Conservation (phyloP, 345 rosid genomes). For the Moricandia moricandioides region DNA sequence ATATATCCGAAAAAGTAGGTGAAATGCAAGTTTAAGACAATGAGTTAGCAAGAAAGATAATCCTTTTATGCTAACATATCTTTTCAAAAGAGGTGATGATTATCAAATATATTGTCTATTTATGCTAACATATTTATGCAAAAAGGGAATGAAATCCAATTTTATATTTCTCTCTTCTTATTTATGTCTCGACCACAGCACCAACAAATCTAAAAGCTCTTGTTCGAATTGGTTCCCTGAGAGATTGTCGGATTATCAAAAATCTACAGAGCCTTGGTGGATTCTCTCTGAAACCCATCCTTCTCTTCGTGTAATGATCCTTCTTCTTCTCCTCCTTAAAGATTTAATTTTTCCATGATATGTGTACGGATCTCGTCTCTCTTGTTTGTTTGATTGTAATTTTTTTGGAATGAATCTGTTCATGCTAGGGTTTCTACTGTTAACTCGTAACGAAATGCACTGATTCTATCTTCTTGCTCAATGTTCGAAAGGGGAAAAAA, state of each 20-base stretch:
- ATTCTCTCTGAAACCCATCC: neutral
- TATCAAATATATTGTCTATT: neutral
- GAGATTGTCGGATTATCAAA: neutral
- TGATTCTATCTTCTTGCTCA: neutral
- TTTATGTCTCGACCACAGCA: conserved; percentile 9
- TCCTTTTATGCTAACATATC: neutral
- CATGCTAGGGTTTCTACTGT: neutral
- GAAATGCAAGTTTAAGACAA: neutral
- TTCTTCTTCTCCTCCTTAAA: neutral
- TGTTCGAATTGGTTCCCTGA: neutral
- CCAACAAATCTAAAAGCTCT: conserved; percentile 10
- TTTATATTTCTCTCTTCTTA: neutral
- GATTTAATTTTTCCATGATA: neutral
- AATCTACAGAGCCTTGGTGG: neutral
- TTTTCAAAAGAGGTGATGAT: neutral
- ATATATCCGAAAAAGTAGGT: neutral
- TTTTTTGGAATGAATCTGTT: neutral
- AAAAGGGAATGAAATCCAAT: neutral
- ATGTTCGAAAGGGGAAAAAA: too few relatives aligned
- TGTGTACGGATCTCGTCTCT: conserved; percentile 10
- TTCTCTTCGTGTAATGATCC: conserved; percentile 4
- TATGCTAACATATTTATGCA: conserved; percentile 5
- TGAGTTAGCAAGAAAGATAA: neutral
- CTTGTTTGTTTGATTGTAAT: neutral
- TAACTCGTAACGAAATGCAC: neutral